These are phyloP conservation scores for Psophocarpus tetragonolobus DNA, from an alignment of 306 rosid species.

Conservation along the genomic window DNA sequence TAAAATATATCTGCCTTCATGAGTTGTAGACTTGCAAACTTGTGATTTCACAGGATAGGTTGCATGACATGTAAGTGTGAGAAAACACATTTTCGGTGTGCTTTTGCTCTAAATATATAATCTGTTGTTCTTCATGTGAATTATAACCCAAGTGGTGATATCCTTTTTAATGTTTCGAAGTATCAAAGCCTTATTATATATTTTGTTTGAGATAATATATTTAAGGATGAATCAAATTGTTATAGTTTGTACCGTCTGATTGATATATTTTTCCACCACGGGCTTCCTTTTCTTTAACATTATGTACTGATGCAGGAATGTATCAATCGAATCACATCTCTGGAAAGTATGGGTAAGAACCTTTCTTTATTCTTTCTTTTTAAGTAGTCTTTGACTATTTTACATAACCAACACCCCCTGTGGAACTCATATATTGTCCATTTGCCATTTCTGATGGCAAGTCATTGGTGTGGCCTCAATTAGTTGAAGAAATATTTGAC, in stretches of 20 bases:
- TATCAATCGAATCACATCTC: constrained; percentile 79
- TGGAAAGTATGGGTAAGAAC: constrained; percentile 80
- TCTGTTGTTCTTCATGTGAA: too few species aligned
- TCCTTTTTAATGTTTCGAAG: not conserved
- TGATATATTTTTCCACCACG: not conserved
- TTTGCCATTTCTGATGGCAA: constrained; percentile 14
- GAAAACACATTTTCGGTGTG: too few species aligned
- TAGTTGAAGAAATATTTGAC: constrained; percentile 11
- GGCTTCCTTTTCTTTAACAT: constrained; percentile 27
- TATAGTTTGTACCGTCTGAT: constrained; percentile 16
- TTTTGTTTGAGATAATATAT: not conserved
- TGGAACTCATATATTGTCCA: constrained; percentile 3
- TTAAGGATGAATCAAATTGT: not conserved
- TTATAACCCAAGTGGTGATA: not conserved
- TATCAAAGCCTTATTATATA: not conserved
- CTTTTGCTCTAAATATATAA: too few species aligned
- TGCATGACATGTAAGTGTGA: too few species aligned
- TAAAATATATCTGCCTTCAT: too few species aligned
- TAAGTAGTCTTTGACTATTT: constrained; percentile 1
- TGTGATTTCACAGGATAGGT: too few species aligned
- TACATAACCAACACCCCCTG: not conserved
- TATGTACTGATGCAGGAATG: constrained; percentile 69
- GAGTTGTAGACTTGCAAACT: too few species aligned
- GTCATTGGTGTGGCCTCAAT: constrained; percentile 3
- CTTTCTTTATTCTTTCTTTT: constrained; percentile 13